Conservation (phyloP, 106 monocot species). For the Dendrobium chrysotoxum region DNA sequence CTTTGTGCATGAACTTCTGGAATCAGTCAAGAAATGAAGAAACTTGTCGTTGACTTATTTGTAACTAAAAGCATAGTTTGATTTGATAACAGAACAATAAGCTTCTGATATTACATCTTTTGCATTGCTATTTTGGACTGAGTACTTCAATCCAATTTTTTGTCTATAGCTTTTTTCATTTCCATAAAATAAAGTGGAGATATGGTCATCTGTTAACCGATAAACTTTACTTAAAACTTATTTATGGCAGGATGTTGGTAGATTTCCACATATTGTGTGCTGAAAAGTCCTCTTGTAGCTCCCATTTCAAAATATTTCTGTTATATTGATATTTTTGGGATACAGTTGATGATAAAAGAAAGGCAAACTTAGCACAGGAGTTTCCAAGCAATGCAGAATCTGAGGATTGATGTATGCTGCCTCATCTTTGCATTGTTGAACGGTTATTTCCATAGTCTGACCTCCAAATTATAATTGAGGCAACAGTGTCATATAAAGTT, state of each 20-base stretch:
- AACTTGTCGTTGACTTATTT: background rate
- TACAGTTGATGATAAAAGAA: background rate
- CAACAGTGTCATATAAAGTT: background rate
- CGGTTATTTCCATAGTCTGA: background rate
- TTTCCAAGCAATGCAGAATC: background rate
- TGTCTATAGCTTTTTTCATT: background rate
- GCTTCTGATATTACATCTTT: background rate
- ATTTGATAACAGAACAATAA: background rate
- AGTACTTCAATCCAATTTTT: background rate
- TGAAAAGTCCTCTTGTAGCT: background rate
- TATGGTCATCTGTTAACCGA: background rate
- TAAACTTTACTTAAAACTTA: background rate
- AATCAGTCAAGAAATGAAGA: background rate
- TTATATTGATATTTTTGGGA: background rate
- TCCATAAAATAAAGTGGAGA: background rate
- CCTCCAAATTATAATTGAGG: background rate
- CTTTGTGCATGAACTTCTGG: background rate
- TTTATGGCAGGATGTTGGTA: background rate
- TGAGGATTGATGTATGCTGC: background rate
- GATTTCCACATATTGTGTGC: background rate
- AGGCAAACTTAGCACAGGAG: background rate
- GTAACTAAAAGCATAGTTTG: background rate
- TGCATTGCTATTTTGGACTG: background rate
- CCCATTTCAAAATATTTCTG: background rate
- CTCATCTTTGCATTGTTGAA: background rate